Evolutionary conservation across 108 stramenopile species (phyloP).

Genomic region (Schizochytrium sp.): DNA sequence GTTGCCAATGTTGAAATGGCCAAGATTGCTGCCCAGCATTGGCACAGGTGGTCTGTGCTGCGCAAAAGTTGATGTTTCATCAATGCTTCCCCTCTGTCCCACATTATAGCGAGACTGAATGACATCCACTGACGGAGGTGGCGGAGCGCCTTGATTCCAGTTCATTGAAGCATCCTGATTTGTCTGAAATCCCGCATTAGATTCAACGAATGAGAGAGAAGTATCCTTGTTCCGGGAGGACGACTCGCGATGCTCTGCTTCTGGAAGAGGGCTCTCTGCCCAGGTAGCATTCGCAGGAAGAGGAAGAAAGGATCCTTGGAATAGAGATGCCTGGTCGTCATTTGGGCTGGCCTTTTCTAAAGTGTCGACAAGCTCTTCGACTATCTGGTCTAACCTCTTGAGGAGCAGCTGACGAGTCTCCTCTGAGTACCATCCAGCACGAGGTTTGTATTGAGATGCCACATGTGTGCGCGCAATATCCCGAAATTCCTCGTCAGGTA

Average conservation of each 20-base stretch:
- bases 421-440: neutral
- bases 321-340: neutral
- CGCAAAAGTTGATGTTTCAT: neutral
- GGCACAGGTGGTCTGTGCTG: too few species aligned
- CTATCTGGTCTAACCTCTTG: neutral
- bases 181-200: too few species aligned
- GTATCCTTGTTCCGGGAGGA: too few species aligned
- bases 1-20: too few species aligned
- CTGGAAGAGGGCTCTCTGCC: too few species aligned
- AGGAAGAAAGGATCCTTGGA: too few species aligned
- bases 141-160: neutral
- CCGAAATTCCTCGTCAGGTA: neutral
- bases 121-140: neutral
- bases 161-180: too few species aligned
- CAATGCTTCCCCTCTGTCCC: neutral
- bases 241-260: too few species aligned
- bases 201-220: too few species aligned
- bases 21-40: too few species aligned
- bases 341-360: neutral
- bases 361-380: neutral
- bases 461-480: neutral
- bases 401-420: neutral
- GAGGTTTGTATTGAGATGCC: neutral
- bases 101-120: neutral
- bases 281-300: too few species aligned